Base-by-base conservation (phyloP, 306 rosid species). In the Cicer bijugum region DNA sequence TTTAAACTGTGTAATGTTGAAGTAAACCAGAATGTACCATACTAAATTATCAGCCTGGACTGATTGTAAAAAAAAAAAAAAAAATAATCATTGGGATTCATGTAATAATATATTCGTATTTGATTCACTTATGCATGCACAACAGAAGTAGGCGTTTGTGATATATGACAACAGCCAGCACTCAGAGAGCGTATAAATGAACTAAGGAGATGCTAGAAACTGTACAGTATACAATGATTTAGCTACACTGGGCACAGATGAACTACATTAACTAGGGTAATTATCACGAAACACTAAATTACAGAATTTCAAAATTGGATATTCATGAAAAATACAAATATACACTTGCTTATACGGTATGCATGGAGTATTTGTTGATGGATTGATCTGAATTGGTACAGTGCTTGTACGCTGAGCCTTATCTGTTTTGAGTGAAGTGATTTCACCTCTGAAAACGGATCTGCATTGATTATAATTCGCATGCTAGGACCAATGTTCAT, bases 221-320 rank as follows among this genome's bases (percentile, higher is more conserved):
- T 77, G 60, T 81, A 80, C 85, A 83, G 10, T 47, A 56, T 23
- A 59, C 11, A 59, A 74, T 52, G 64, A 69, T 38, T 70, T 66
- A 43, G 55, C 71, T 66, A 53, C 66, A 60, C 63, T 20, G 78
- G 68, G 69, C 65, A 78, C 14, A 1, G 67, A 62, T 56, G 75
- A 59, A 61, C 72, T 74, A 75, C 75, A 74, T 71, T 57, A 69
- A 71, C 48, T 78, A 78, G 48, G 43, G 43, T 44, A 66, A 58
- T 51, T 75, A 52, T 52, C 78, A 53, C 71, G 58, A 68, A 28
- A 74, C 73, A 67, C 84, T 84, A 85, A 84, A 85, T 57, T 83
- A 88, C 86, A 78, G 71, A 50, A 77, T 78, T 87, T 80, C 91
- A 89, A 89, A 91, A 89, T 84, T 86, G 83, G 83, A 73, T 75